Percentiles rank a stretch among this genome's conserved stretches.
phyloP scores from a whole-genome alignment of 1,284 basidiomycete genomes.

The Garcileccinum viscosum region DNA sequence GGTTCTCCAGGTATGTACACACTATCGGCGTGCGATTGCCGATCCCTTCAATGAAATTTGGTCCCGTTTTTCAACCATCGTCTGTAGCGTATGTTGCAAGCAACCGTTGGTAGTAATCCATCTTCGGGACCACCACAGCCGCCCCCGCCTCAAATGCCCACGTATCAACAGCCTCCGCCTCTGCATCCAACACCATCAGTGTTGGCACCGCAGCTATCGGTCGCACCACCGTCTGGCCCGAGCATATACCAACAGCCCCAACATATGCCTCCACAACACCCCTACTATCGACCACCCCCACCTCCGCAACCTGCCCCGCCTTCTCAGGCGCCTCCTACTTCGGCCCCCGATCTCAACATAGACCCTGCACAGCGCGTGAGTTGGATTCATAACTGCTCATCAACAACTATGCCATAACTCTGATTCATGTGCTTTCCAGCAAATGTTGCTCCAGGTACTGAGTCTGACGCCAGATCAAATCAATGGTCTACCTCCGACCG shows the following conservation, averaged over 20 bases:
- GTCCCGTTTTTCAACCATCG: conserved; percentile 19
- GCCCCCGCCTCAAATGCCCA: conserved; percentile 40
- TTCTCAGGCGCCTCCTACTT: conserved; percentile 33
- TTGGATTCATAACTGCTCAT: not conserved
- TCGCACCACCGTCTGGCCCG: conserved; percentile 40
- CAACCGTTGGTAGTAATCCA: conserved; percentile 31
- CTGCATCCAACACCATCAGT: conserved; percentile 45
- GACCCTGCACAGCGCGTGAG: conserved; percentile 41
- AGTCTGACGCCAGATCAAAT: conserved; percentile 89
- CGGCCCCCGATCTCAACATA: conserved; percentile 42
- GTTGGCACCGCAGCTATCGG: conserved; percentile 39
- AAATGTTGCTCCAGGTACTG: conserved; percentile 87
- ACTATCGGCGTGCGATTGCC: conserved; percentile 17
- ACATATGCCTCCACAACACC: conserved; percentile 47
- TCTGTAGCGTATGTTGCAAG: conserved; percentile 42
- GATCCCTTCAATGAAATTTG: conserved; percentile 15
- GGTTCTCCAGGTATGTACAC: conserved; percentile 68
- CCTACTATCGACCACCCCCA: conserved; percentile 54
- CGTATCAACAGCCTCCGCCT: conserved; percentile 44
- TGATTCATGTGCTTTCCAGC: conserved; percentile 46
- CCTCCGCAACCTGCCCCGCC: conserved; percentile 38
- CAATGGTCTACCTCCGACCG: conserved; percentile 79
- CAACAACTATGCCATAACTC: not conserved
- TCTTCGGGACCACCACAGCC: conserved; percentile 36
- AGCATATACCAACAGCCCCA: conserved; percentile 45